Evolutionary conservation across 2,329 filamentous ascomycete species (phyloP).

Genomic region (Triangularia verruculosa): DNA sequence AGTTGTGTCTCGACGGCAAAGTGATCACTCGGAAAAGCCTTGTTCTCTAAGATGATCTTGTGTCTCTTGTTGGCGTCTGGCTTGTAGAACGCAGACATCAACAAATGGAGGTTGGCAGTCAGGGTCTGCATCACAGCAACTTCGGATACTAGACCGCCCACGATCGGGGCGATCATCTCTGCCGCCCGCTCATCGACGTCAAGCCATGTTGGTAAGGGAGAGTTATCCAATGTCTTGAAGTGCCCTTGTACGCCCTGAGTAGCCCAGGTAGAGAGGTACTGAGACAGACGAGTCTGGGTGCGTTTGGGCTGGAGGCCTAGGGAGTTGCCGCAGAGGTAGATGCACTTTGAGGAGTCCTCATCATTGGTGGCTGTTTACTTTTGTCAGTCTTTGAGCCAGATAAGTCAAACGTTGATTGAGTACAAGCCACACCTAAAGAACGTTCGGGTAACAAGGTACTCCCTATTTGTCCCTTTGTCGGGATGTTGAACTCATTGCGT

Average conservation of each 20-base stretch:
- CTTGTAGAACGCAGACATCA: conserved; percentile 76
- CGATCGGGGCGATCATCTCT: conserved; percentile 64
- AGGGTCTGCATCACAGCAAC: conserved; percentile 78
- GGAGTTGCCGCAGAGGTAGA: conserved; percentile 79
- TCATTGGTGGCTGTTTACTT: conserved; percentile 6
- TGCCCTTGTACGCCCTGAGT: conserved; percentile 75
- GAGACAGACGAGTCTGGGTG: conserved; percentile 61
- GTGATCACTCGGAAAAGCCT: conserved; percentile 79
- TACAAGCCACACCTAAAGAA: conserved; percentile 18
- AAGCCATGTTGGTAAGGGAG: conserved; percentile 62
- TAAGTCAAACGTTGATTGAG: background rate
- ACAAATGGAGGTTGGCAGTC: conserved; percentile 72
- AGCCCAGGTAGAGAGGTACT: conserved; percentile 72
- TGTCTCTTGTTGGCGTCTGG: conserved; percentile 57
- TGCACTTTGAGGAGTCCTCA: conserved; percentile 33
- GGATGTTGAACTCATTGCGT: conserved; percentile 30
- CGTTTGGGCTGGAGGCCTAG: conserved; percentile 70
- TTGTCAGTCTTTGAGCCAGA: background rate
- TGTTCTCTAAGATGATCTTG: conserved; percentile 77
- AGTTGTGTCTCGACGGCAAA: conserved; percentile 78
- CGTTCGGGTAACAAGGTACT: conserved; percentile 26
- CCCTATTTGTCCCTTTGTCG: conserved; percentile 28
- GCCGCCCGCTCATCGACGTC: conserved; percentile 68
- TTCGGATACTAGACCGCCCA: conserved; percentile 66
- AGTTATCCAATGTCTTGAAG: conserved; percentile 63